Conservation (phyloP, 768 basidiomycete species). For the Wakefieldia striispora region DNA sequence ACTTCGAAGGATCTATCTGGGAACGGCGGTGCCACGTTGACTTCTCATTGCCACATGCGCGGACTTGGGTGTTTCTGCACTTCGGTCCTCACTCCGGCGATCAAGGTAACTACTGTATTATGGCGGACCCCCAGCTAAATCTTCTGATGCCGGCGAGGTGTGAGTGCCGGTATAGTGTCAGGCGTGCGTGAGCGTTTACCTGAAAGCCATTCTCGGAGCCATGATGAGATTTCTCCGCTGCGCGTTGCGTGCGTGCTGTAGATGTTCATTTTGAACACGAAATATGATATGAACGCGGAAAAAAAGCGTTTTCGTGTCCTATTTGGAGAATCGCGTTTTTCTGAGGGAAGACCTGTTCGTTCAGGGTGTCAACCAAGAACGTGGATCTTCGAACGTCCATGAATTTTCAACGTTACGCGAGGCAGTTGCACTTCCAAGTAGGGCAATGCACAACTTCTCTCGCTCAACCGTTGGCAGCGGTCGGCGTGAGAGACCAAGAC, state of each 20-base stretch:
- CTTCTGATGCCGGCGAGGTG: neutral
- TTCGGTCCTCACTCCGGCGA: neutral
- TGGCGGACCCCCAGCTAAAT: too few species aligned
- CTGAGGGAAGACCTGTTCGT: constrained; percentile 3
- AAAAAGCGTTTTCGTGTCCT: neutral
- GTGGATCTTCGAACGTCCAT: too few species aligned
- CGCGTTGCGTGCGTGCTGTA: neutral
- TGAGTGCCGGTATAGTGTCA: neutral
- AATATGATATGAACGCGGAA: neutral
- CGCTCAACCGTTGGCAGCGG: neutral
- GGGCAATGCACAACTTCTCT: constrained; percentile 10
- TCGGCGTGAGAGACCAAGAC: constrained; percentile 11
- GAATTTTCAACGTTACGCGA: constrained; percentile 1
- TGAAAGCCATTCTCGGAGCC: neutral
- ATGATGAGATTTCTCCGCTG: neutral
- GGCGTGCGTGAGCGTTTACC: too few species aligned
- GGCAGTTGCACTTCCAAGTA: constrained; percentile 7
- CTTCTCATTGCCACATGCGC: neutral
- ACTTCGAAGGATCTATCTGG: neutral
- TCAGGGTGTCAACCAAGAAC: constrained; percentile 12
- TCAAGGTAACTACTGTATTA: neutral
- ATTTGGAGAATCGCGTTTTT: neutral
- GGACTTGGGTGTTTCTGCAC: neutral
- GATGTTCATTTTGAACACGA: neutral
- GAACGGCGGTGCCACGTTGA: neutral